These are phyloP conservation scores for Sarocladium strictum DNA, from an alignment of 2,329 filamentous ascomycete genomes.

Conservation along the genomic window DNA sequence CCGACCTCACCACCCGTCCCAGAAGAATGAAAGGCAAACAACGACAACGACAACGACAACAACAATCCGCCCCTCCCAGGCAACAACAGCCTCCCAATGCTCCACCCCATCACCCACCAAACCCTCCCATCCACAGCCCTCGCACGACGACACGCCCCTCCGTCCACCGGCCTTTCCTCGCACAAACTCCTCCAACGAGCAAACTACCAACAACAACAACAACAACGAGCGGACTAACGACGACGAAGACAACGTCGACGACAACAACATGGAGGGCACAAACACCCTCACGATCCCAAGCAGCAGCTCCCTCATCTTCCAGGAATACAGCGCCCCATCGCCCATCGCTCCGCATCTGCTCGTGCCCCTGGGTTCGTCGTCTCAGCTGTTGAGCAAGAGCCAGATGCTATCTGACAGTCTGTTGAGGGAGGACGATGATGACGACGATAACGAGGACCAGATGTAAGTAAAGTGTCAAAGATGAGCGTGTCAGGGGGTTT, in stretches of 20 bases:
- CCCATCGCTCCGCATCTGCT: constrained; percentile 14
- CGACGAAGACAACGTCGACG: neutral
- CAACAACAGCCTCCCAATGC: constrained; percentile 30
- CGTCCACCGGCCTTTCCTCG: constrained; percentile 6
- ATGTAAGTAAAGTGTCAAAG: neutral
- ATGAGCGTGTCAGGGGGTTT: neutral
- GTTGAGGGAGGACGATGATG: constrained; percentile 27
- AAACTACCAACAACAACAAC: constrained; percentile 11
- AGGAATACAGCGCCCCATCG: constrained; percentile 19
- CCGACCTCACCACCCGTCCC: neutral
- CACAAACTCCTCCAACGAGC: constrained; percentile 18
- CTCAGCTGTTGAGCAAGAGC: constrained; percentile 45
- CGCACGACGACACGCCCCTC: constrained; percentile 29
- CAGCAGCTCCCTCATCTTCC: constrained; percentile 15
- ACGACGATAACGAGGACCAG: neutral
- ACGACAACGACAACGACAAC: neutral
- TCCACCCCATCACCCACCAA: constrained; percentile 22
- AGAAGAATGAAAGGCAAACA: constrained; percentile 7
- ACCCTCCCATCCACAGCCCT: constrained; percentile 30
- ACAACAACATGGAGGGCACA: neutral
- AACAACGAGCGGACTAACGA: constrained; percentile 16
- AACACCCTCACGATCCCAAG: constrained; percentile 3
- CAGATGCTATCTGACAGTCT: constrained; percentile 47
- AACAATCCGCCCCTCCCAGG: constrained; percentile 25
- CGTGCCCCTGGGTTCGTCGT: constrained; percentile 19